Percentiles rank a stretch among this genome's conserved stretches.
These are phyloP conservation scores for Wickerhamomyces sydowiorum DNA, from an alignment of 805 yeast species.

Conservation along the genomic window DNA sequence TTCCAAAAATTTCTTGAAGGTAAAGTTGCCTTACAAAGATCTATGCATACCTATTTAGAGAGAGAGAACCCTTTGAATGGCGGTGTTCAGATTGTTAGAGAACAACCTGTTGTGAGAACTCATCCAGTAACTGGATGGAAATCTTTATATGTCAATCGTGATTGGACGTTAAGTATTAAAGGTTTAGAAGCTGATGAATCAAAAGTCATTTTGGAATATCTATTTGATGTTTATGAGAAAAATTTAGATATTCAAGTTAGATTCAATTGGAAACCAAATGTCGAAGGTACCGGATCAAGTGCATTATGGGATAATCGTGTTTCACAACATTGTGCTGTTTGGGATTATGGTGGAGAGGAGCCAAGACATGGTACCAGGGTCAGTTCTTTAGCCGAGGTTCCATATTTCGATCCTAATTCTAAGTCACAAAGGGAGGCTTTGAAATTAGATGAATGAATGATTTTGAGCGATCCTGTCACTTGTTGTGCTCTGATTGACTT, in stretches of 20 bases:
- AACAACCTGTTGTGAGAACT: slow-evolving; percentile 51
- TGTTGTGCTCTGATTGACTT: too few species aligned
- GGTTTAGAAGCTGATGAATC: slow-evolving; percentile 46
- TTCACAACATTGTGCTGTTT: slow-evolving; percentile 43
- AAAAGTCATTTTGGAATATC: slow-evolving; percentile 36
- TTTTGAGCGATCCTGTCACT: too few species aligned
- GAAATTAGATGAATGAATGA: slow-evolving; percentile 24
- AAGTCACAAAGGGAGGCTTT: slow-evolving; percentile 49
- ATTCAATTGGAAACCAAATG: slow-evolving; percentile 42
- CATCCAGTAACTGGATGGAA: slow-evolving; percentile 62
- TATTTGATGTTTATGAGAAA: slow-evolving; percentile 38
- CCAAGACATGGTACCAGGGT: slow-evolving; percentile 49
- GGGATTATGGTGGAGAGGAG: slow-evolving; percentile 43
- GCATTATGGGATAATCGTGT: slow-evolving; percentile 58
- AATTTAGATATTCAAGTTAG: slow-evolving; percentile 52
- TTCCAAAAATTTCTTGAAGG: slow-evolving; percentile 46
- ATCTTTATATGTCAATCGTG: slow-evolving; percentile 43
- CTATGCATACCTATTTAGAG: slow-evolving; percentile 32
- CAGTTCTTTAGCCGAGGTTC: slow-evolving; percentile 47
- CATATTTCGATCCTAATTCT: slow-evolving; percentile 42
- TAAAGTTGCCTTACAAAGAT: slow-evolving; percentile 38
- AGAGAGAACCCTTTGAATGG: slow-evolving; percentile 39
- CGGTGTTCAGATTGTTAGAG: slow-evolving; percentile 39
- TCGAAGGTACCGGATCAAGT: slow-evolving; percentile 37
- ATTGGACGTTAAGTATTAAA: slow-evolving; percentile 40